These are phyloP conservation scores for Letharia lupina DNA, from an alignment of 495 filamentous ascomycete species.

Conservation along the genomic window DNA sequence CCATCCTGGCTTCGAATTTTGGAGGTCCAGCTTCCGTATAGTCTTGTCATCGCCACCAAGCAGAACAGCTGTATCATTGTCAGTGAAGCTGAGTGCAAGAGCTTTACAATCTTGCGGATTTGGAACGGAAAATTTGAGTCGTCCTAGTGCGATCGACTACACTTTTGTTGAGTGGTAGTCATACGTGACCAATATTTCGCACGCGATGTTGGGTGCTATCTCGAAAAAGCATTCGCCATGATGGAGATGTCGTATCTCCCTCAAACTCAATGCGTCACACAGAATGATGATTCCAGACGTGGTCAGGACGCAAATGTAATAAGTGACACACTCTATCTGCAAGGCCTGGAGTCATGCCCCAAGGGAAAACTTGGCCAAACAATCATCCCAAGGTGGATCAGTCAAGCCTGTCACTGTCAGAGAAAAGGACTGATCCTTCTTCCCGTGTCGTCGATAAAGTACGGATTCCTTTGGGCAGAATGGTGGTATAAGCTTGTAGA, in stretches of 20 bases:
- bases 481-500: conserved; percentile 34
- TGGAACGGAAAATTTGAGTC: neutral
- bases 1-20: conserved; percentile 15
- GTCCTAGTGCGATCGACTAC: conserved; percentile 17
- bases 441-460: conserved; percentile 22
- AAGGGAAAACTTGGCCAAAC: conserved; percentile 19
- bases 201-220: conserved; percentile 13
- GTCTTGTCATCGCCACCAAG: conserved; percentile 22
- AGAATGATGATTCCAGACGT: conserved; percentile 20
- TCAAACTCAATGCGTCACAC: conserved; percentile 21
- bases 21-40: conserved; percentile 21
- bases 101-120: conserved; percentile 22
- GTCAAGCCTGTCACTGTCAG: conserved; percentile 18
- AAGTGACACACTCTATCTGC: conserved; percentile 16
- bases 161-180: conserved; percentile 20
- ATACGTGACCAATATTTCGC: conserved; percentile 22
- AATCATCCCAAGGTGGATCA: conserved; percentile 27
- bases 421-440: conserved; percentile 1
- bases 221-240: conserved; percentile 21
- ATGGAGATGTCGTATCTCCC: conserved; percentile 15
- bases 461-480: conserved; percentile 30
- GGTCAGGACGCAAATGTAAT: conserved; percentile 22
- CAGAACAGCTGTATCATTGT: conserved; percentile 17
- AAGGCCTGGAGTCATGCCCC: conserved; percentile 12
- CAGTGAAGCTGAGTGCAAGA: conserved; percentile 18